Evolutionary conservation across 345 rosid genomes (phyloP).

Genomic region (Durio zibethinus): DNA sequence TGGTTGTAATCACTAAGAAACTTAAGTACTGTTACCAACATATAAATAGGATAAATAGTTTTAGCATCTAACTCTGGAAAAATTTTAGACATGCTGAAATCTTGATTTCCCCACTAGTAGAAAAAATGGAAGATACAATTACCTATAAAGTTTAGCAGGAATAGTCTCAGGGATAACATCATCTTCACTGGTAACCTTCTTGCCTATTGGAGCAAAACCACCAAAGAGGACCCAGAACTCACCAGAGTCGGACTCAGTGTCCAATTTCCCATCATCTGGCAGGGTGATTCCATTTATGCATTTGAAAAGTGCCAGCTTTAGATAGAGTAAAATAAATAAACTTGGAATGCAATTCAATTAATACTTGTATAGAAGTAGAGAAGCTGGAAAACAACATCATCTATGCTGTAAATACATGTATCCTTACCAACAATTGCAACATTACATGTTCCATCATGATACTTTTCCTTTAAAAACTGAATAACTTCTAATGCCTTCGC

Average conservation of each 20-base stretch:
- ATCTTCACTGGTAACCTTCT: slow-evolving; percentile 78
- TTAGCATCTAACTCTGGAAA: background rate
- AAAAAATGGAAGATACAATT: slow-evolving; percentile 2
- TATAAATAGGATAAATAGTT: background rate
- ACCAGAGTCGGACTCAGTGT: slow-evolving; percentile 77
- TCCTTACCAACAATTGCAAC: slow-evolving; percentile 75
- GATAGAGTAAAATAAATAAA: background rate
- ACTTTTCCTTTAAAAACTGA: slow-evolving; percentile 76
- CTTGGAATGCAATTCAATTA: background rate
- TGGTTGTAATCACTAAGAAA: background rate
- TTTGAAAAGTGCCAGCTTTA: background rate
- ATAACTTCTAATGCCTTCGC: slow-evolving; percentile 63
- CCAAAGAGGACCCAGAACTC: slow-evolving; percentile 95
- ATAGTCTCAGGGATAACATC: slow-evolving; percentile 65
- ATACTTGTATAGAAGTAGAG: background rate
- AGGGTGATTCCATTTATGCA: background rate
- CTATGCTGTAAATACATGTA: background rate
- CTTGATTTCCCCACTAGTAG: background rate
- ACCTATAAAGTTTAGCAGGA: slow-evolving; percentile 81
- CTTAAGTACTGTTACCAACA: background rate
- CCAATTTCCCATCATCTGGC: slow-evolving; percentile 87
- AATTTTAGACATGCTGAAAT: background rate
- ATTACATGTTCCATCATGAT: slow-evolving; percentile 72
- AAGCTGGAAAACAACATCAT: background rate
- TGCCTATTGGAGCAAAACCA: slow-evolving; percentile 94